Percentiles rank a stretch among this genome's conserved stretches.
Evolutionary conservation across 1,284 basidiomycete genomes (phyloP).

Genomic region (Flammula alnicola): DNA sequence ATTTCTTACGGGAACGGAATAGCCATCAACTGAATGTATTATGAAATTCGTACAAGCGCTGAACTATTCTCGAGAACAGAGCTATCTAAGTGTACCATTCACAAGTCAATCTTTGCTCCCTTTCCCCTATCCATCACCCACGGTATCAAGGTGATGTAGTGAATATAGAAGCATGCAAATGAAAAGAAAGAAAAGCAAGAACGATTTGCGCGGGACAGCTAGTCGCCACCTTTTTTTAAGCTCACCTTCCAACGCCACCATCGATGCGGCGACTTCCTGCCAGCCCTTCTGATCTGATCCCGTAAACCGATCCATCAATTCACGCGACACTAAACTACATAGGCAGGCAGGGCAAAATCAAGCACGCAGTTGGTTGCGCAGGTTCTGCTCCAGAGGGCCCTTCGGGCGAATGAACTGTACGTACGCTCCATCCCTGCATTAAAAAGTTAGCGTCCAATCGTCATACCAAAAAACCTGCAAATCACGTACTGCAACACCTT

Average conservation of each 20-base stretch:
- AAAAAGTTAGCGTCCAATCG: slow-evolving; percentile 25
- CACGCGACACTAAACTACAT: slow-evolving; percentile 14
- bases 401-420: slow-evolving; percentile 90
- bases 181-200: too few relatives aligned
- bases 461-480: slow-evolving; percentile 9
- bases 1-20: too few relatives aligned
- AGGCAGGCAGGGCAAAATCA: slow-evolving; percentile 30
- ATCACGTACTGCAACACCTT: slow-evolving; percentile 81
- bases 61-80: too few relatives aligned
- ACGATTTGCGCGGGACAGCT: too few relatives aligned
- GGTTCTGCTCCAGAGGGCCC: slow-evolving; percentile 85
- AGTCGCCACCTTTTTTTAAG: not conserved
- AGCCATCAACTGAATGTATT: too few relatives aligned
- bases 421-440: slow-evolving; percentile 77
- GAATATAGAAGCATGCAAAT: too few relatives aligned
- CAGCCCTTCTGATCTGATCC: slow-evolving; percentile 2
- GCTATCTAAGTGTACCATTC: too few relatives aligned
- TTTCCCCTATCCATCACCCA: too few relatives aligned
- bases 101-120: too few relatives aligned
- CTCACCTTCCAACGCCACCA: not conserved
- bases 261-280: slow-evolving; percentile 12
- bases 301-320: slow-evolving; percentile 12
- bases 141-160: too few relatives aligned
- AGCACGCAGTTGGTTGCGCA: slow-evolving; percentile 82
- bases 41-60: too few relatives aligned